These are phyloP conservation scores for Syzygium aqueum DNA, from an alignment of 345 rosid species.

Conservation along the genomic window DNA sequence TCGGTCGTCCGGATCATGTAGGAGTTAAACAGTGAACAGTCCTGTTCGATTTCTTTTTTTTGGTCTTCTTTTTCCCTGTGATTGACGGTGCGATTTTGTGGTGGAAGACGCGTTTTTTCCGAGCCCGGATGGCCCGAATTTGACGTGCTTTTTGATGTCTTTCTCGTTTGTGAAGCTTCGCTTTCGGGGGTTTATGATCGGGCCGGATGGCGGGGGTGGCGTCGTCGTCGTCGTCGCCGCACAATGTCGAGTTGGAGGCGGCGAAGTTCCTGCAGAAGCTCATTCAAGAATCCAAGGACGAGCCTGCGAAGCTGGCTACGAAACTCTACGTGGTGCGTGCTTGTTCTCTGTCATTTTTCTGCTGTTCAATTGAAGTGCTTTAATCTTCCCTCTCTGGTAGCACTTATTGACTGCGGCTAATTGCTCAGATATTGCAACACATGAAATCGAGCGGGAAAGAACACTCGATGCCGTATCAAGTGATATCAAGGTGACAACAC, in stretches of 20 bases:
- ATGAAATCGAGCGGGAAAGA: slow-evolving; percentile 98
- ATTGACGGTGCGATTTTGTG: background rate
- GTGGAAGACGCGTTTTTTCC: background rate
- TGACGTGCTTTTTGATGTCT: background rate
- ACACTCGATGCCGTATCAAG: slow-evolving; percentile 98
- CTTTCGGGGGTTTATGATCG: background rate
- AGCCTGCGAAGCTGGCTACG: slow-evolving; percentile 89
- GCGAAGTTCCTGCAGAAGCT: slow-evolving; percentile 98
- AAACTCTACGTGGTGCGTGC: slow-evolving; percentile 76
- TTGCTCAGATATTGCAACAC: slow-evolving; percentile 81
- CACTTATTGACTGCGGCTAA: background rate
- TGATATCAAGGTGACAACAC: slow-evolving; percentile 73
- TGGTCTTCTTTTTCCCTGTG: background rate
- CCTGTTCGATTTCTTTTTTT: background rate
- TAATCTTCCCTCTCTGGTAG: background rate
- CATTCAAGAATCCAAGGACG: slow-evolving; percentile 94
- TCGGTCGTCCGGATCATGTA: background rate
- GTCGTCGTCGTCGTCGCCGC: slow-evolving; percentile 46
- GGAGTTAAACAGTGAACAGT: background rate
- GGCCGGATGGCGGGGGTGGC: background rate
- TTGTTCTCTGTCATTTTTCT: background rate
- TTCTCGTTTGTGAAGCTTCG: background rate
- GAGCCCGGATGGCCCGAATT: background rate
- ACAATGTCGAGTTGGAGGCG: slow-evolving; percentile 93
- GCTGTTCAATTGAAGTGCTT: background rate